phyloP scores from a whole-genome alignment of 1,139 yeast genomes.

The Pichia terricola region DNA sequence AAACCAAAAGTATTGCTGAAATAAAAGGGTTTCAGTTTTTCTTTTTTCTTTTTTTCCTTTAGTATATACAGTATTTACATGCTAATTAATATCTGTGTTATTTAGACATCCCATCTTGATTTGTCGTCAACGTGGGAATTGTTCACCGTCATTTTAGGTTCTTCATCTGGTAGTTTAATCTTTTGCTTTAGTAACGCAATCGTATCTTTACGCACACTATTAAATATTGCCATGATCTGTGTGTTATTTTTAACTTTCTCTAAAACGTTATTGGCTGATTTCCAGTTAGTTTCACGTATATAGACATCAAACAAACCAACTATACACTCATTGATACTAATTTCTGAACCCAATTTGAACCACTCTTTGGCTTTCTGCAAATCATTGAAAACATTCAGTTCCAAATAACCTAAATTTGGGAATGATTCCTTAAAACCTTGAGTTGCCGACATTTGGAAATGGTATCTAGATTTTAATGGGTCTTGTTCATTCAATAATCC shows the following conservation, averaged over 20 bases:
- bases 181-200: background rate
- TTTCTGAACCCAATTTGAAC: slow-evolving; percentile 74
- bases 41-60: too few relatives aligned
- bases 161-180: background rate
- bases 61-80: too few relatives aligned
- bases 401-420: slow-evolving; percentile 67
- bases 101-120: slow-evolving; percentile 15
- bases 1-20: too few relatives aligned
- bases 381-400: slow-evolving; percentile 56
- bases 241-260: slow-evolving; percentile 10
- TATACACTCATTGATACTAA: slow-evolving; percentile 52
- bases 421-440: slow-evolving; percentile 73
- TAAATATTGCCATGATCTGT: slow-evolving; percentile 1
- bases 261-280: slow-evolving; percentile 14
- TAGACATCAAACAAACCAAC: slow-evolving; percentile 66
- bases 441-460: slow-evolving; percentile 67
- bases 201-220: slow-evolving; percentile 4
- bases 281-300: slow-evolving; percentile 13
- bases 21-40: too few relatives aligned
- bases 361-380: slow-evolving; percentile 57
- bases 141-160: background rate
- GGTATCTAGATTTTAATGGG: slow-evolving; percentile 52
- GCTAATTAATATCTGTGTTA: background rate
- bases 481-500: slow-evolving; percentile 60
- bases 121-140: slow-evolving; percentile 1